A percentile compares a stretch with the other conserved stretches of the same genome.
phyloP scores from a whole-genome alignment of 441 rosid genomes.

The Gossypium schwendimanii region DNA sequence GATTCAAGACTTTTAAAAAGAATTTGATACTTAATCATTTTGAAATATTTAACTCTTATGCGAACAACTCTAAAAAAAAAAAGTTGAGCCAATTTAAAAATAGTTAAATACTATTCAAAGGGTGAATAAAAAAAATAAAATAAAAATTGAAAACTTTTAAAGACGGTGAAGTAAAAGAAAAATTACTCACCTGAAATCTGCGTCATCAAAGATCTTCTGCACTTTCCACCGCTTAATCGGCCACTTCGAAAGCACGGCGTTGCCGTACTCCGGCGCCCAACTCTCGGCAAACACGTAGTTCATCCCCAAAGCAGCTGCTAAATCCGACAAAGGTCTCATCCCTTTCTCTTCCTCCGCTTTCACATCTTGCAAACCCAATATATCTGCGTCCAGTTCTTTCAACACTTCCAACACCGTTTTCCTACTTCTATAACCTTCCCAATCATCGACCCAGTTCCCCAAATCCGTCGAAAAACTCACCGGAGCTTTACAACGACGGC shows the following conservation, averaged over 20 bases:
- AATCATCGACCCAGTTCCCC: not conserved
- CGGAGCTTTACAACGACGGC: too few relatives aligned
- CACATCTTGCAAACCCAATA: constrained; percentile 81
- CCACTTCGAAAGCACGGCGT: constrained; percentile 83
- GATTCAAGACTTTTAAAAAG: too few relatives aligned
- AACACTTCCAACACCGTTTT: constrained; percentile 67
- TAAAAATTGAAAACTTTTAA: not conserved
- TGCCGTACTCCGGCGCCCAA: constrained; percentile 98
- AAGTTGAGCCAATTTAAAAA: too few relatives aligned
- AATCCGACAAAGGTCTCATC: constrained; percentile 90
- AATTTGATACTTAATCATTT: too few relatives aligned
- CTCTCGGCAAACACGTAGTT: constrained; percentile 84
- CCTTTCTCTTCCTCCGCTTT: constrained; percentile 90
- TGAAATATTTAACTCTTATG: too few relatives aligned
- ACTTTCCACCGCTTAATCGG: constrained; percentile 64
- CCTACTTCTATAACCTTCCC: constrained; percentile 29
- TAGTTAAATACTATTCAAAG: not conserved
- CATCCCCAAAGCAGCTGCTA: constrained; percentile 81
- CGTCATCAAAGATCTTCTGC: constrained; percentile 73
- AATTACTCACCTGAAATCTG: constrained; percentile 65
- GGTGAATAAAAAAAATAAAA: not conserved
- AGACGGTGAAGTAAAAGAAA: not conserved
- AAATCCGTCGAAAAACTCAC: constrained; percentile 18
- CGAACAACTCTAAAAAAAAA: too few relatives aligned
- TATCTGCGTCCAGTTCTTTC: constrained; percentile 71